Evolutionary conservation across 176 grass and related monocot species (phyloP), one percentile per base, ranked within the genome.

Genomic region (Eragrostis curvula): DNA sequence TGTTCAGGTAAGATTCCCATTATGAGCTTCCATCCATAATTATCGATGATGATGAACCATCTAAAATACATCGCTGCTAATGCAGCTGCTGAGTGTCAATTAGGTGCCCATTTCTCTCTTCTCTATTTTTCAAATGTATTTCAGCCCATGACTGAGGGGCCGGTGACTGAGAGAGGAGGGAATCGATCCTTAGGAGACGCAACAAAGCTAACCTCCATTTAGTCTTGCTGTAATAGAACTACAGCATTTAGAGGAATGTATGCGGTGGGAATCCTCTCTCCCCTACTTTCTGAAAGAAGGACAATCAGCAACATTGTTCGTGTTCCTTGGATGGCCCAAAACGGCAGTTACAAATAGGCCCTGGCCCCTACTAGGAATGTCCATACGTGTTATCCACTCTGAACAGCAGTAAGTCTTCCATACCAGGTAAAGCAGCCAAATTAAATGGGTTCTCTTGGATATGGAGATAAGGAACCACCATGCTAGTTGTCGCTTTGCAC

Each of bases 1-100:
- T 61, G 55, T 62, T 82, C 68, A 45, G 51, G 40, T 67, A 53
- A 79, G 77, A 67, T 79, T 53, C 77, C 77, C 62, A 79, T 68
- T 67, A 79, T 25, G 29, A 24, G n/a, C 21, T 24, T 56, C 56
- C 21, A 59, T 59, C 12, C 56, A 12, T 43, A 43, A 4, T 14
- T 8, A 76, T 51, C 18, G 52, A 52, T 41, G 77, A 65, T 32
- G 29, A 8, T 39, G 12, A 51, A 21, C 43, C 32, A 13, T 23
- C 45, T 63, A 63, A n/a, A 29, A 28, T 59, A n/a, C n/a, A 29
- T 10, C 23, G n/a, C 3, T 57, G n/a, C 52, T 55, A 55, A 55
- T n/a, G 55, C 1, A 58, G 21, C 6, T 24, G 55, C 0, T 21
- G 55, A 58, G 8, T 25, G 56, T 24, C 3, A 59, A 36, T 36